These are phyloP conservation scores for Tricholoma hemisulphureum DNA, from an alignment of 768 basidiomycete species.

Conservation along the genomic window DNA sequence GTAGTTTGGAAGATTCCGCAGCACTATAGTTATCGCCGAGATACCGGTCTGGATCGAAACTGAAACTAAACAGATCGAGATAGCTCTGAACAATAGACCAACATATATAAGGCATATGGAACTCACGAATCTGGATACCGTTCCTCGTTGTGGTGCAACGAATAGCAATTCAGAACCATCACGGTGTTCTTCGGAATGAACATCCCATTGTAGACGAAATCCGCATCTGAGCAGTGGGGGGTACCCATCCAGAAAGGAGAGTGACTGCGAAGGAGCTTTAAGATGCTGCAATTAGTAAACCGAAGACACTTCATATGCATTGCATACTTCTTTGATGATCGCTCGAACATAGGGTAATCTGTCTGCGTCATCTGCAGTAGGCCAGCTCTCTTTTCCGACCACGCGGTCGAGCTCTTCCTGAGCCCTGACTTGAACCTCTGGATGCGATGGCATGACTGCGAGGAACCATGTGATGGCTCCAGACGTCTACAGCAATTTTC, in stretches of 20 bases:
- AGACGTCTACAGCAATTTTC: conserved; percentile 24
- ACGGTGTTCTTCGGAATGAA: conserved; percentile 40
- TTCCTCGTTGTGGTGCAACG: conserved; percentile 33
- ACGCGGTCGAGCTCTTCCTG: conserved; percentile 32
- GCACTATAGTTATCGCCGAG: conserved; percentile 34
- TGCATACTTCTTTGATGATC: conserved; percentile 25
- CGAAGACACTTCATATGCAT: not conserved
- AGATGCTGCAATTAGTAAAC: not conserved
- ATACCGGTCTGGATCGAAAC: conserved; percentile 40
- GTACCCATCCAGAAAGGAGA: conserved; percentile 39
- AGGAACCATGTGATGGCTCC: conserved; percentile 38
- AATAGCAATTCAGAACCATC: conserved; percentile 39
- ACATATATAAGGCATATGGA: conserved; percentile 3
- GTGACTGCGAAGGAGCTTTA: conserved; percentile 34
- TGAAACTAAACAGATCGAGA: not conserved
- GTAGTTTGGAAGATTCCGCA: conserved; percentile 42
- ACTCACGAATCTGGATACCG: conserved; percentile 37
- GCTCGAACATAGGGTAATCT: conserved; percentile 35
- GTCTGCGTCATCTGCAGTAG: conserved; percentile 28
- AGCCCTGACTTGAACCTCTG: conserved; percentile 25
- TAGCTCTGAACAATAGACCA: not conserved
- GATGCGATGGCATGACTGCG: conserved; percentile 31
- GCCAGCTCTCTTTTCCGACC: conserved; percentile 27
- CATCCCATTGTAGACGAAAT: conserved; percentile 40
- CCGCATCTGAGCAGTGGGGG: conserved; percentile 35